Percentiles rank a stretch among this genome's conserved stretches.
These are phyloP conservation scores for Tricladium varicosporioides DNA, from an alignment of 2,329 filamentous ascomycete genomes.

Conservation along the genomic window DNA sequence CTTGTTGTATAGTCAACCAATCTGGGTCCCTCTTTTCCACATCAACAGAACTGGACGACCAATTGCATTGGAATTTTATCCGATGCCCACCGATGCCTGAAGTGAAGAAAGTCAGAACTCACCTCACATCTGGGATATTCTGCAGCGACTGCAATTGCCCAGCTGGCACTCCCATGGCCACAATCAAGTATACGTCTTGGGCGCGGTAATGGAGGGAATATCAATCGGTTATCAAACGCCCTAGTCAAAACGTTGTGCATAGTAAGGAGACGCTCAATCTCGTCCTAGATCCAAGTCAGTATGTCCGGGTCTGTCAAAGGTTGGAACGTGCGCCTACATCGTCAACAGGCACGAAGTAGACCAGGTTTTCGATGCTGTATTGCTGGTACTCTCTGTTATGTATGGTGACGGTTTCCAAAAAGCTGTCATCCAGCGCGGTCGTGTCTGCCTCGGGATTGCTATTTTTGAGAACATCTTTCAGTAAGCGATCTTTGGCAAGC, in stretches of 20 bases:
- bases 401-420: constrained; percentile 57
- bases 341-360: constrained; percentile 69
- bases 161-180: constrained; percentile 68
- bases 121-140: constrained; percentile 65
- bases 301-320: neutral
- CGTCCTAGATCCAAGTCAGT: constrained; percentile 49
- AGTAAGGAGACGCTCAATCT: constrained; percentile 62
- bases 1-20: too few relatives aligned
- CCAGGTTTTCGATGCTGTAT: constrained; percentile 61
- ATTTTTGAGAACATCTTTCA: neutral
- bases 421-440: constrained; percentile 51
- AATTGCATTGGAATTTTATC: neutral
- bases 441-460: constrained; percentile 45
- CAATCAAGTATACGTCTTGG: constrained; percentile 66
- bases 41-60: too few relatives aligned
- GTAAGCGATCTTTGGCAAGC: neutral
- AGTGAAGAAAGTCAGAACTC: constrained; percentile 24
- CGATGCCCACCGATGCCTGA: neutral
- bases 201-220: constrained; percentile 65
- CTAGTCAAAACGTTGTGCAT: constrained; percentile 61
- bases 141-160: constrained; percentile 68
- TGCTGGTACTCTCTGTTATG: constrained; percentile 66
- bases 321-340: constrained; percentile 48
- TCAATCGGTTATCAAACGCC: constrained; percentile 64
- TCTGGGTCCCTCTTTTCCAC: too few relatives aligned